phyloP scores from a whole-genome alignment of 2,329 filamentous ascomycete species.

The Myriosclerotinia curreyana region DNA sequence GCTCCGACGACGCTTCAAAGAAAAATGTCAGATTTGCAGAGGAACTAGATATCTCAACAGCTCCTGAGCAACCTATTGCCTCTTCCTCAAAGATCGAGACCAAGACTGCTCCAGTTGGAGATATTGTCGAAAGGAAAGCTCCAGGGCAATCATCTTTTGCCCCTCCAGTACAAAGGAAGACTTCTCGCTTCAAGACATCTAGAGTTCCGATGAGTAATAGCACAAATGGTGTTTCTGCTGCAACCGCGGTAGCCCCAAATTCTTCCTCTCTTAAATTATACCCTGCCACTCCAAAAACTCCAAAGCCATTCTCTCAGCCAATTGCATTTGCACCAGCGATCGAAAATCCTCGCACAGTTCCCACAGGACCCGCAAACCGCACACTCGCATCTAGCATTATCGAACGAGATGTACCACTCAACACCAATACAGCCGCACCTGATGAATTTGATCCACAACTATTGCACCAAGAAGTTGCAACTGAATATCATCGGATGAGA shows the following conservation, averaged over 20 bases:
- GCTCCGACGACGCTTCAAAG: conserved; percentile 33
- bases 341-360: conserved; percentile 30
- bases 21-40: conserved; percentile 83
- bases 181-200: conserved; percentile 46
- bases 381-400: conserved; percentile 59
- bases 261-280: conserved; percentile 27
- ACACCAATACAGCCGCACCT: conserved; percentile 44
- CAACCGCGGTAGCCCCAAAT: conserved; percentile 12
- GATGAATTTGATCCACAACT: conserved; percentile 71
- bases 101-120: conserved; percentile 45
- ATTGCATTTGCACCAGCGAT: conserved; percentile 32
- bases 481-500: conserved; percentile 78
- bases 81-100: conserved; percentile 22
- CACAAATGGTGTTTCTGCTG: conserved; percentile 24
- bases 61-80: conserved; percentile 36
- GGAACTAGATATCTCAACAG: conserved; percentile 65
- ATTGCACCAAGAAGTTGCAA: conserved; percentile 72
- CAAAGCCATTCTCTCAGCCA: conserved; percentile 33
- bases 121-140: conserved; percentile 43
- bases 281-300: conserved; percentile 30
- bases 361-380: conserved; percentile 43
- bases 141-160: conserved; percentile 28
- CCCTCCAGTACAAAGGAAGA: conserved; percentile 38
- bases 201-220: conserved; percentile 32
- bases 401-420: conserved; percentile 48